Base-by-base conservation (phyloP, 2,329 filamentous ascomycete species). In the Venturia pyrina region DNA sequence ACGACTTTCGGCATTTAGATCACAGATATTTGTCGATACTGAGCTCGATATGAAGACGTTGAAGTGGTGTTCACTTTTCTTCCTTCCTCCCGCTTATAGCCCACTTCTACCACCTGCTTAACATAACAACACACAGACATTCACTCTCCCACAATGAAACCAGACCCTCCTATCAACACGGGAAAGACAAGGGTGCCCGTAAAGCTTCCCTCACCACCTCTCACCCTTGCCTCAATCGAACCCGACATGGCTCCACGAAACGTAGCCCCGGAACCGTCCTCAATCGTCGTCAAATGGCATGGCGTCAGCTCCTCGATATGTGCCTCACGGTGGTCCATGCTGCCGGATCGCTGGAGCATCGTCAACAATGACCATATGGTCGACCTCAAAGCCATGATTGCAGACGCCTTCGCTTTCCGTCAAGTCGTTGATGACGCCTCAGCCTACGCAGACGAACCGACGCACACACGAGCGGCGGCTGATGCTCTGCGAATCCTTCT, bases 351-450 rank as follows among this genome's bases (percentile, higher is more conserved):
- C 53, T 59, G 53, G 53, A 59, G 53, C 17, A 59, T 10, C 53
- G 53, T 59, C 6, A 59, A 59, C 7, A 59, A 37, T 24, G 53
- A 59, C 28, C 32, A 37, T 21, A 37, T 8, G 15, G 32, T 11
- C 53, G 19, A 59, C 53, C 53, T 59, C 53, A 59, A 59, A 37
- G 32, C 53, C 53, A 59, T 59, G 28, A 59, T 59, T 21, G 24
- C 24, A 32, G 53, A 59, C 5, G 53, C 53, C 24, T 59, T 34
- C 28, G 28, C 53, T 11, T 59, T 59, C 7, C 53, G 53, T 21
- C 28, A 19, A 59, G 32, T 59, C 53, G 53, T 59, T 21, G 53
- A 59, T 32, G 28, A 59, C 15, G 6, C 28, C 24, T 34, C 53
- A 37, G 17, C 28, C 53, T 59, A 59, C 32, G 15, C 53, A n/a